phyloP scores from a whole-genome alignment of 2,329 filamentous ascomycete genomes.

The Achaetomium macrosporum region DNA sequence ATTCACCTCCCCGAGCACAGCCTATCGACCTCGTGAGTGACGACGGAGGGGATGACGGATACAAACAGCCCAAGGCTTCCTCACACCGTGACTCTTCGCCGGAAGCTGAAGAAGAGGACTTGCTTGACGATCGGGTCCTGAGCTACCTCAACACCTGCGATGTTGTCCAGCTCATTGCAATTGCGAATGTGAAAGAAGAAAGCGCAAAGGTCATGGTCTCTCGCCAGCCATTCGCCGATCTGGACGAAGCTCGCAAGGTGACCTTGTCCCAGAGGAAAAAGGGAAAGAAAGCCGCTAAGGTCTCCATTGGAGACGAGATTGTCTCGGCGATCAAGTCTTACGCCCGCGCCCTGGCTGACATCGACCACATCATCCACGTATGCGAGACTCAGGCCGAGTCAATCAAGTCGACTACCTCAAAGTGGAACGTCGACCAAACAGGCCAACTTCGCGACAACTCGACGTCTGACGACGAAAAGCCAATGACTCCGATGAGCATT shows the following conservation, averaged over 20 bases:
- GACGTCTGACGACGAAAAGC: constrained; percentile 33
- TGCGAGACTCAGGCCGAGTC: constrained; percentile 67
- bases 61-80: constrained; percentile 12
- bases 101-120: constrained; percentile 12
- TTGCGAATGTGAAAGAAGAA: constrained; percentile 67
- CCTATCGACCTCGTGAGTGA: constrained; percentile 32
- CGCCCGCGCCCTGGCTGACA: constrained; percentile 71
- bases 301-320: constrained; percentile 48
- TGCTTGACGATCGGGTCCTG: constrained; percentile 47
- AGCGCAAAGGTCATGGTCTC: constrained; percentile 64
- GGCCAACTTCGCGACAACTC: constrained; percentile 35
- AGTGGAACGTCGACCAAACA: constrained; percentile 45
- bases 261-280: constrained; percentile 45
- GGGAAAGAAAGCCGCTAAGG: constrained; percentile 40
- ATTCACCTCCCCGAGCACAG: neutral
- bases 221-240: constrained; percentile 64
- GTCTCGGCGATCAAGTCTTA: constrained; percentile 59
- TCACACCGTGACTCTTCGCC: constrained; percentile 9
- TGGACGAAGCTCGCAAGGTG: constrained; percentile 63
- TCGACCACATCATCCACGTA: constrained; percentile 72
- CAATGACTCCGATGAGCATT: constrained; percentile 39
- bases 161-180: constrained; percentile 69
- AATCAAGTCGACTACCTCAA: constrained; percentile 41
- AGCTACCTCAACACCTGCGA: constrained; percentile 79
- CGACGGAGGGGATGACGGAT: constrained; percentile 35